phyloP scores from a whole-genome alignment of 805 yeast genomes.

The Kodamaea restingae region DNA sequence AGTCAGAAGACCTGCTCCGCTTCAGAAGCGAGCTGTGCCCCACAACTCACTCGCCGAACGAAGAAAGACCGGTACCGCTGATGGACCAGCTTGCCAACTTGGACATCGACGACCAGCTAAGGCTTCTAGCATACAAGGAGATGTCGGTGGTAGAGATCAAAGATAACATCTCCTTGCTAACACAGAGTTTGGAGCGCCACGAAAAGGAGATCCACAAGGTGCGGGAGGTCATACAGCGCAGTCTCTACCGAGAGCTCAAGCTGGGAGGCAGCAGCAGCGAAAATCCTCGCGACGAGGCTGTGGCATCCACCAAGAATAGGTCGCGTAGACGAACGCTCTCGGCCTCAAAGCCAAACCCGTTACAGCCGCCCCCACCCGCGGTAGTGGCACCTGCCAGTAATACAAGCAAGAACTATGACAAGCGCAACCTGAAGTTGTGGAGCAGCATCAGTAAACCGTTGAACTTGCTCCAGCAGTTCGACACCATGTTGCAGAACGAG shows the following conservation, averaged over 20 bases:
- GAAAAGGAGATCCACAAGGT: slow-evolving; percentile 49
- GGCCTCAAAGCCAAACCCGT: slow-evolving; percentile 7
- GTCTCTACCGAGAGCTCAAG: slow-evolving; percentile 40
- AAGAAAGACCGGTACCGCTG: slow-evolving; percentile 31
- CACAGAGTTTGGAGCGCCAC: slow-evolving; percentile 34
- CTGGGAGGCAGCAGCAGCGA: neutral
- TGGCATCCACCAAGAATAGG: slow-evolving; percentile 28
- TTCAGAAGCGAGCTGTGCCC: slow-evolving; percentile 2
- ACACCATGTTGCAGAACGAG: slow-evolving; percentile 61
- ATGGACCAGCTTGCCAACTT: slow-evolving; percentile 22
- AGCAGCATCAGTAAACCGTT: slow-evolving; percentile 28
- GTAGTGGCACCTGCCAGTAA: slow-evolving; percentile 5
- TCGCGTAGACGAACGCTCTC: slow-evolving; percentile 13
- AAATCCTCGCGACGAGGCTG: slow-evolving; percentile 26
- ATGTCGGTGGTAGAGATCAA: slow-evolving; percentile 63
- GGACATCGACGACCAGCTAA: slow-evolving; percentile 51
- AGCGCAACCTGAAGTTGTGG: slow-evolving; percentile 26
- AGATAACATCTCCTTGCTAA: slow-evolving; percentile 47
- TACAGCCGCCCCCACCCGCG: slow-evolving; percentile 5
- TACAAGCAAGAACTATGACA: slow-evolving; percentile 4
- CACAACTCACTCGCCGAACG: slow-evolving; percentile 4
- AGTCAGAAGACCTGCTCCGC: neutral
- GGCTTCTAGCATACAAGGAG: slow-evolving; percentile 65
- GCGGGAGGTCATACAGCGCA: slow-evolving; percentile 44
- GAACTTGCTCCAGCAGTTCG: slow-evolving; percentile 62